These are phyloP conservation scores for Yamadazyma diddensiae DNA, from an alignment of 1,139 yeast genomes.

Conservation along the genomic window DNA sequence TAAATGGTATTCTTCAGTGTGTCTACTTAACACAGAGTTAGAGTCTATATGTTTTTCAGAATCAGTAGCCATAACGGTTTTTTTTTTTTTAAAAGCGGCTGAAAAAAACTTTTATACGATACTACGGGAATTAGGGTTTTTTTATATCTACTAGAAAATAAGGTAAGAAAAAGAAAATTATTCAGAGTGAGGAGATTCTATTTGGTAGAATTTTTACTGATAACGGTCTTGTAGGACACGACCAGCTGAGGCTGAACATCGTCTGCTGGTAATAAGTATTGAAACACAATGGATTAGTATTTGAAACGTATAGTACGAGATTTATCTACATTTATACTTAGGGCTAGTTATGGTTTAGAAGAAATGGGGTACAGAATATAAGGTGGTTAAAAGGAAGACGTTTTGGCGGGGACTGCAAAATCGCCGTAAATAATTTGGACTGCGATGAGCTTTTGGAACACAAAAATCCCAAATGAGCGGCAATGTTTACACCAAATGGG, in stretches of 20 bases:
- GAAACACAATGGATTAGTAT: too few species aligned
- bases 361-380: too few species aligned
- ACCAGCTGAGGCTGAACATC: not conserved
- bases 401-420: not conserved
- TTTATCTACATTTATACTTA: too few species aligned
- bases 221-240: constrained; percentile 1
- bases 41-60: constrained; percentile 25
- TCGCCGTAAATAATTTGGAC: not conserved
- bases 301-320: too few species aligned
- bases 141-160: constrained; percentile 1
- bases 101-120: constrained; percentile 2
- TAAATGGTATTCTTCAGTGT: constrained; percentile 49
- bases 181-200: constrained; percentile 4
- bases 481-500: not conserved
- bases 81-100: not conserved
- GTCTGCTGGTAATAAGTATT: not conserved
- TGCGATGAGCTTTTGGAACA: not conserved
- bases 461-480: not conserved
- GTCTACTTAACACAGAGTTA: constrained; percentile 36
- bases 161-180: not conserved
- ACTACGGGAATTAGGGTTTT: not conserved
- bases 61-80: constrained; percentile 13
- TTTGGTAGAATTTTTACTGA: constrained; percentile 4
- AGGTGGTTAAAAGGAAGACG: too few species aligned
- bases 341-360: too few species aligned